phyloP scores from a whole-genome alignment of 257 asterid genomes.

The Forsythia viridissima region DNA sequence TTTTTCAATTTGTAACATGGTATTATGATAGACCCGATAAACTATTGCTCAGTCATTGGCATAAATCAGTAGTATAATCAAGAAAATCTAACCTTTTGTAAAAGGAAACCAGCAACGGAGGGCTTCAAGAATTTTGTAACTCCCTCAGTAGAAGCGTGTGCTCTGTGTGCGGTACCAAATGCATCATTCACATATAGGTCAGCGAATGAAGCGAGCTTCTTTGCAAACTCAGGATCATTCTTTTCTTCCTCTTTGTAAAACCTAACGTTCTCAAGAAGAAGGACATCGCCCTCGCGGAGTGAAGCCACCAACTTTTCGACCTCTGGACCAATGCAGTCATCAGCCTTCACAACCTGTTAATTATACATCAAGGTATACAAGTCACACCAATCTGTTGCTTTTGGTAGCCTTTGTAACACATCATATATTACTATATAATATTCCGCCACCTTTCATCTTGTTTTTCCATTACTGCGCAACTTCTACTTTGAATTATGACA shows the following conservation, averaged over 20 bases:
- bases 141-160: conserved; percentile 94
- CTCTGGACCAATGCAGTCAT: conserved; percentile 83
- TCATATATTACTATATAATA: too few relatives aligned
- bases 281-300: conserved; percentile 72
- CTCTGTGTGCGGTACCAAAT: conserved; percentile 92
- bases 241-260: conserved; percentile 93
- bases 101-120: conserved; percentile 86
- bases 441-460: background rate
- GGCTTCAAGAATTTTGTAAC: conserved; percentile 86
- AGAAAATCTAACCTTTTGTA: conserved; percentile 65
- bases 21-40: background rate
- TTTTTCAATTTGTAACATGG: background rate
- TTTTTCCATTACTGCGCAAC: background rate
- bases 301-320: conserved; percentile 79
- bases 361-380: conserved; percentile 7
- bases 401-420: too few relatives aligned
- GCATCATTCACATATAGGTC: conserved; percentile 88
- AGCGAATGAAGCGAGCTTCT: conserved; percentile 83
- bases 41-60: background rate
- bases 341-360: conserved; percentile 76
- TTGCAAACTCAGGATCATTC: conserved; percentile 85
- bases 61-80: conserved; percentile 4
- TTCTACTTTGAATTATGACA: background rate
- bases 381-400: background rate
- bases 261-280: conserved; percentile 85